Conservation (phyloP, 1,139 yeast species). For the Kluyveromyces sp. region DNA sequence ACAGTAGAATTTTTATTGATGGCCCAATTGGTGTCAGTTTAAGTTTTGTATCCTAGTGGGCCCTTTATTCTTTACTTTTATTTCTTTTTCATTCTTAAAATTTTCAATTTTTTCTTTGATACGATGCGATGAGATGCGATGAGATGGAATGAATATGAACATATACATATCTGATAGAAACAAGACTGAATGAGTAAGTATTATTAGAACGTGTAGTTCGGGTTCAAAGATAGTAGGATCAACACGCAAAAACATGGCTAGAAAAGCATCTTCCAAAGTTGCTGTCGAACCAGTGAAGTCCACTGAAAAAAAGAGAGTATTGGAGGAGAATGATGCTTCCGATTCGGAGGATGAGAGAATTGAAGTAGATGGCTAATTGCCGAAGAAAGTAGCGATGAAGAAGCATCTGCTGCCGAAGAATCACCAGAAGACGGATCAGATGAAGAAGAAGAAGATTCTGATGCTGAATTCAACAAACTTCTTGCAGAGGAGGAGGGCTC, state of each 20-base stretch:
- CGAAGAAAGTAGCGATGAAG: slow-evolving; percentile 22
- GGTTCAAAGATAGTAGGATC: neutral
- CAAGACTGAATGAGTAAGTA: neutral
- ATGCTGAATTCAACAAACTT: slow-evolving; percentile 52
- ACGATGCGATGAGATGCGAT: slow-evolving; percentile 1
- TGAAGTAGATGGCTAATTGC: slow-evolving; percentile 35
- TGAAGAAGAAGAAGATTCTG: slow-evolving; percentile 44
- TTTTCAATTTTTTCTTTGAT: neutral
- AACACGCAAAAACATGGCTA: neutral
- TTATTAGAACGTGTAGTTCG: neutral
- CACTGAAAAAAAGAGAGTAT: slow-evolving; percentile 24
- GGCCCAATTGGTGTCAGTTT: neutral
- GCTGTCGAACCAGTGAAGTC: neutral
- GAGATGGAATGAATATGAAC: neutral
- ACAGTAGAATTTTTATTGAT: no score
- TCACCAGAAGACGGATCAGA: slow-evolving; percentile 27
- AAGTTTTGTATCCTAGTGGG: no score
- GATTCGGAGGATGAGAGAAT: slow-evolving; percentile 31
- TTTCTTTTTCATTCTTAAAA: neutral
- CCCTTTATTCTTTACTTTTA: neutral
- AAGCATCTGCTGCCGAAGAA: slow-evolving; percentile 11
- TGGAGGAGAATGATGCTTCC: slow-evolving; percentile 20
- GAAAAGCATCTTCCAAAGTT: neutral
- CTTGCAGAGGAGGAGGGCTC: slow-evolving; percentile 40
- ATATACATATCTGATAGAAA: neutral